Base-by-base conservation (phyloP, 768 basidiomycete species). In the Phaeotremella fagi region DNA sequence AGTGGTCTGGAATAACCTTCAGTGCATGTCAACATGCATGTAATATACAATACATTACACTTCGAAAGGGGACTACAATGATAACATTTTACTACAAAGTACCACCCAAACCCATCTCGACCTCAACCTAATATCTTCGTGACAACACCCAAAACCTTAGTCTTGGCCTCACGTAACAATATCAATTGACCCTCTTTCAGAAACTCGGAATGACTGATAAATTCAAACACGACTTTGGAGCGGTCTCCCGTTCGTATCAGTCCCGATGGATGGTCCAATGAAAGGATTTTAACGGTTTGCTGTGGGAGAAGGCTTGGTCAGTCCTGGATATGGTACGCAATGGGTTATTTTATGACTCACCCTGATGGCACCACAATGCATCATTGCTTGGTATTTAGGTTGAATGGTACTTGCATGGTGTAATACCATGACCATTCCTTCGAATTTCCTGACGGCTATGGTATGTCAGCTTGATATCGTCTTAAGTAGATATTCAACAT, bases 111-210 rank as follows among this genome's bases (percentile, higher is more conserved):
- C 38, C 33, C n/a, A n/a, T n/a, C 18, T 22, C 20, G 12, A 18
- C 27, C 31, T 60, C 50, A 68, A 14, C 48, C 54, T 46, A 69
- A 45, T 3, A 69, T 59, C 51, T 54, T 54, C 16, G 67, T 69
- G 3, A 69, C 61, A 7, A 69, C 64, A 3, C 67, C 67, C 27
- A 69, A 41, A 24, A 64, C 90, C 80, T 95, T 97, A 0, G 91
- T 95, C 78, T 90, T 90, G 3, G 92, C 94, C 75, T 98, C 95
- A 35, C 94, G 80, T 73, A 98, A 91, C 12, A 99, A 75, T 22
- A 94, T 78, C 75, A 91, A 90, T 85, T 88, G 89, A 24, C 92
- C 92, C 61, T 85, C 85, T 72, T 92, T 91, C 59, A 98, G 78
- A 70, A 85, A 92, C 78, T 95, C 94, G 0, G 89, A 86, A 49